Conservation (phyloP, 108 stramenopile genomes). For the Pseudonitzschia multiseries region DNA sequence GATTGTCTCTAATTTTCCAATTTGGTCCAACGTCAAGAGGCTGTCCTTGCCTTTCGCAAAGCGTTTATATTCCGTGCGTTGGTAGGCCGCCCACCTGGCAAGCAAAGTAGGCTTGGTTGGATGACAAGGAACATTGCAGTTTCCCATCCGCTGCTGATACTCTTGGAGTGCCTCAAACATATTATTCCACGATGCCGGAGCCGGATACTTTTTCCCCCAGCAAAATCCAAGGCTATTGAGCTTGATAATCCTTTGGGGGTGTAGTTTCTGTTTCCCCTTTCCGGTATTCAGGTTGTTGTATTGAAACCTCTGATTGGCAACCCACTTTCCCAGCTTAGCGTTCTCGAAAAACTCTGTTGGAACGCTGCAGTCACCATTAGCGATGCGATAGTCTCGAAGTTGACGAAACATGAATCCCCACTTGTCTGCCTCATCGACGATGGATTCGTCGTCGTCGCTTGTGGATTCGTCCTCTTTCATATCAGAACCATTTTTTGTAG, state of each 20-base stretch:
- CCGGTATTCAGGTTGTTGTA: not conserved
- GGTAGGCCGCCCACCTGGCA: not conserved
- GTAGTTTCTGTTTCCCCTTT: not conserved
- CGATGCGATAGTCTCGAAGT: constrained; percentile 12
- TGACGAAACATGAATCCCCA: not conserved
- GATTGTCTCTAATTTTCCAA: not conserved
- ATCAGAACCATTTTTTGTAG: not conserved
- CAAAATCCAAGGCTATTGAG: not conserved
- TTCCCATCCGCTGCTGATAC: not conserved
- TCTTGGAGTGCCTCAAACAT: not conserved
- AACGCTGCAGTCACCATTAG: not conserved
- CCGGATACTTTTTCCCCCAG: constrained; percentile 2
- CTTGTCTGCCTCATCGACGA: not conserved
- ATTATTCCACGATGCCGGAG: not conserved
- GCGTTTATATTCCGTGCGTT: constrained; percentile 6
- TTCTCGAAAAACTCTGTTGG: not conserved
- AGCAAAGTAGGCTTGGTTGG: not conserved
- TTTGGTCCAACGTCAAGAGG: not conserved
- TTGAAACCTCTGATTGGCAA: not conserved
- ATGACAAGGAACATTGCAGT: not conserved
- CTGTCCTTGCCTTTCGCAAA: not conserved
- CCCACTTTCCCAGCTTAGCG: not conserved
- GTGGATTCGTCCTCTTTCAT: not conserved
- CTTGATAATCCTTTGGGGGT: not conserved
- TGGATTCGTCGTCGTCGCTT: constrained; percentile 11